Conservation (phyloP, 768 basidiomycete genomes). For the Russula earlei region DNA sequence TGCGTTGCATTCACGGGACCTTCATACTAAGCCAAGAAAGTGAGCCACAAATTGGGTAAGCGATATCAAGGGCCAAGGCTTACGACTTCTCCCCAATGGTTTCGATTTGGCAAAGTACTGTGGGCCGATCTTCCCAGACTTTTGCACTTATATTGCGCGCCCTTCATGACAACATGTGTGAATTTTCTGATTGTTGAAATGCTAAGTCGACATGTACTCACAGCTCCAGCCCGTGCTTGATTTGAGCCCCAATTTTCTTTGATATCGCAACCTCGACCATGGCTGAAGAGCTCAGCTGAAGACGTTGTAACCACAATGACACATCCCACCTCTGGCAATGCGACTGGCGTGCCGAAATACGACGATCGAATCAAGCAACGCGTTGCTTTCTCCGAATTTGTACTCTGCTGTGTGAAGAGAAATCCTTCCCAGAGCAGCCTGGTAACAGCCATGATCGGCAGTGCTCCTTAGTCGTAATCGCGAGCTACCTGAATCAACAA, state of each 20-base stretch:
- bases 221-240: conserved; percentile 71
- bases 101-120: conserved; percentile 79
- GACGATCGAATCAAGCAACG: conserved; percentile 54
- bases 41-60: background rate
- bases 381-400: conserved; percentile 61
- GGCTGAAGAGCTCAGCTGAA: conserved; percentile 34
- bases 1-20: conserved; percentile 22
- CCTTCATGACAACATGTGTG: conserved; percentile 29
- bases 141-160: conserved; percentile 71
- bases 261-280: conserved; percentile 68
- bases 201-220: conserved; percentile 27
- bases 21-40: conserved; percentile 19
- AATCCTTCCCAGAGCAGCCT: conserved; percentile 69
- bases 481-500: conserved; percentile 61
- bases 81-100: conserved; percentile 92
- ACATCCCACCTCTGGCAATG: conserved; percentile 56
- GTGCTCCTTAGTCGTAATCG: background rate
- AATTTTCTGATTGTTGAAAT: background rate
- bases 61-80: conserved; percentile 24
- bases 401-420: conserved; percentile 61
- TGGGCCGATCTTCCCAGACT: conserved; percentile 85
- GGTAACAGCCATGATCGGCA: conserved; percentile 8
- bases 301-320: background rate
- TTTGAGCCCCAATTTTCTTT: conserved; percentile 52
- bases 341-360: conserved; percentile 72